Base-by-base conservation (phyloP, 163 green algal genomes). In the Trebouxia gelatinosa region DNA sequence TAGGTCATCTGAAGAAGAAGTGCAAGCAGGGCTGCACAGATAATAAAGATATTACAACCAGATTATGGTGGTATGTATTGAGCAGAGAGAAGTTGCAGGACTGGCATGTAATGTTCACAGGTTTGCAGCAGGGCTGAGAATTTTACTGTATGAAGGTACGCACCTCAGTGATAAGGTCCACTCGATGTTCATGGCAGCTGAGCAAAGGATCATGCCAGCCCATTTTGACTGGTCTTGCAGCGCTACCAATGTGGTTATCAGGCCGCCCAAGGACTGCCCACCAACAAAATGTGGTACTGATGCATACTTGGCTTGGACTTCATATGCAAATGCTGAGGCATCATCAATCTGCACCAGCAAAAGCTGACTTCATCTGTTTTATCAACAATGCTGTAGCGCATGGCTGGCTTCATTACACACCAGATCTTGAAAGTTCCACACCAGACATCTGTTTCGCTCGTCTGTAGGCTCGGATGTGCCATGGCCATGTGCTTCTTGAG, bases 201-300 rank as follows among this genome's bases (percentile, higher is more conserved):
- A 94, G 71, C 86, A 89, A 39, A 96, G 43, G 26, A 97, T 54
- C 26, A 96, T 78, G 19, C 92, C 92, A 0, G 84, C 71, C 85
- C 86, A 90, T 0, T 37, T 57, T 5, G 3, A 26, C 65, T 82
- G 77, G 43, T 85, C 77, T 9, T 43, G 70, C 40, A 84, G 70
- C 6, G 74, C 78, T n/a, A 78, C 70, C 48, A 90, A 80, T 1
- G 84, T 68, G 2, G 87, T 85, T 6, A 96, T 86, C 23, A 97
- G 84, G 21, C 89, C 92, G n/a, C 93, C 93, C 80, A 97, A 84
- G 57, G 79, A 90, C 76, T 94, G 87, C 0, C 92, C 92, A 4
- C 16, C 28, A 37, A 78, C n/a, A 32, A 66, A 65, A 2, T 29
- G 19, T 50, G 50, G 29, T 4, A 50, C 34, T 34, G 31, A 13